Percentiles rank a stretch among this genome's conserved stretches.
phyloP scores from a whole-genome alignment of 257 asterid genomes.

The Solanum commersonii region DNA sequence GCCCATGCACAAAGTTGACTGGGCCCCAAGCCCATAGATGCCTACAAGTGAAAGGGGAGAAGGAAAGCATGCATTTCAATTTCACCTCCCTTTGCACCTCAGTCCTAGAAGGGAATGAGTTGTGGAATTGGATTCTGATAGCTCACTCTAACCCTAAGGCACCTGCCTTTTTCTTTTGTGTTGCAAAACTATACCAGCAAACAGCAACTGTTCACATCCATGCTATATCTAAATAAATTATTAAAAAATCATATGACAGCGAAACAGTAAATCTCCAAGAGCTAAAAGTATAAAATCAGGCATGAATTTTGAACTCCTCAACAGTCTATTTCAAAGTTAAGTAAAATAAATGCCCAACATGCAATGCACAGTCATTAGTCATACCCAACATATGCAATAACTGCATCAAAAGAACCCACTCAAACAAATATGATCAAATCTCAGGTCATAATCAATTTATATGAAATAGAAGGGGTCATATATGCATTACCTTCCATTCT shows the following conservation, averaged over 20 bases:
- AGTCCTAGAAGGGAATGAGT: not conserved
- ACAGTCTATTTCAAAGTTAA: not conserved
- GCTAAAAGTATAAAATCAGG: not conserved
- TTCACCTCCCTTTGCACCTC: not conserved
- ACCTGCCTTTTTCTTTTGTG: not conserved
- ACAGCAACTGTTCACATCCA: not conserved
- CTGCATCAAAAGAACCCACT: not conserved
- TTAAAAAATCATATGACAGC: not conserved
- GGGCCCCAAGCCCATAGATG: not conserved
- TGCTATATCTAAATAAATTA: not conserved
- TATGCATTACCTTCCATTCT: constrained; percentile 85
- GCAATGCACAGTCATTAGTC: not conserved
- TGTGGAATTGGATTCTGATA: not conserved
- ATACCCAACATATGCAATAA: not conserved
- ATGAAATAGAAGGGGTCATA: not conserved
- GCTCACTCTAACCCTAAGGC: not conserved
- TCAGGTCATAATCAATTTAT: not conserved
- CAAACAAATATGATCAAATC: not conserved
- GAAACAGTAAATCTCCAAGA: not conserved
- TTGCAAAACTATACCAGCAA: not conserved
- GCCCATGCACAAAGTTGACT: not conserved
- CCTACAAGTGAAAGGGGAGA: not conserved
- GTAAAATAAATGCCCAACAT: not conserved
- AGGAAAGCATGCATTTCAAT: not conserved
- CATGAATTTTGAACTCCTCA: not conserved